Base-by-base conservation (phyloP, 148 eudicot species). In the Diospyros lotus region DNA sequence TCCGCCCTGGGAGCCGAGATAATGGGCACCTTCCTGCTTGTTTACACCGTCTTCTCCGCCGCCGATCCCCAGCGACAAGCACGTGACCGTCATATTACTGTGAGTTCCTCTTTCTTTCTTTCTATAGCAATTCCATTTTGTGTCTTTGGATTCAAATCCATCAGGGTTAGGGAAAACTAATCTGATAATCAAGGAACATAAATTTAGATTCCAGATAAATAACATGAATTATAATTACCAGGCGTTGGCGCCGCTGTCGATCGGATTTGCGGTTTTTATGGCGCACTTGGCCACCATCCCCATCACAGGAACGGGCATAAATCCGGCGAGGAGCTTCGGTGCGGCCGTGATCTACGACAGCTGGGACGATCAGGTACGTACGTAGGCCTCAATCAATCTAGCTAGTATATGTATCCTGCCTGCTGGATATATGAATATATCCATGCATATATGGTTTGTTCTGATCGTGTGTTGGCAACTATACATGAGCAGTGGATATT, bases 311-410 rank as follows among this genome's bases (percentile, higher is more conserved):
- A 55, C 59, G 11, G 2, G 59, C 59, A 55, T 55, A 10, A 55
- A 55, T 14, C 59, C 62, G 3, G 62, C 62, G 2, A 58, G 62
- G 39, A 58, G 62, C 38, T 58, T 58, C 38, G 62, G 62, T 58
- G 38, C 62, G n/a, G 62, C 62, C 8, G 62, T 58, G 38, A 58
- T 58, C 38, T 58, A 3, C 12, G 39, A 62, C 65, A 62, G 39
- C 65, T 62, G 65, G 65, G 65, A 62, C 10, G 65, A 62, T 62
- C 65, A 62, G 65, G 65, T 62, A 28, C 65, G 43, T 62, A 2
- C 65, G 18, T 1, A n/a, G 2, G 4, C 4, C 18, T 5, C 4
- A 5, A n/a, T 60, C 9, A 2, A 60, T 60, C 9, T 51, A 51
- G 9, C 6, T 5, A 51, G 9, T 5, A 3, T 51, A 5, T 51